Evolutionary conservation across 768 basidiomycete genomes (phyloP).

Genomic region (Lactarius vividus): DNA sequence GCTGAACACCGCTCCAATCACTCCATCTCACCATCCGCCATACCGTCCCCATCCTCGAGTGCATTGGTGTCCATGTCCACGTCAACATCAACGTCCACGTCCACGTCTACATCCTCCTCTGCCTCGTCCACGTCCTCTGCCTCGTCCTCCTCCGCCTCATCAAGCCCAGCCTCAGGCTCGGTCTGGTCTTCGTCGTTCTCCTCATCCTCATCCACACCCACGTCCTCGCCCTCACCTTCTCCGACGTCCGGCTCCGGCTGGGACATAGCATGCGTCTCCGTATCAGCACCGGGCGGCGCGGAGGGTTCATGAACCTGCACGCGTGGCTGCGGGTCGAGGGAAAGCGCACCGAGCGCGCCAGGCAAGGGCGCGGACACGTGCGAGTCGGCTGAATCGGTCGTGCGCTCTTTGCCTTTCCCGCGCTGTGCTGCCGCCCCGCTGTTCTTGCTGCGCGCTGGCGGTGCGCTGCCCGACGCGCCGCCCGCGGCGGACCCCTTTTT

Average conservation of each 20-base stretch:
- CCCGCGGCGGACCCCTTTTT: slow-evolving; percentile 46
- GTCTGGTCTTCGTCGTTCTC: slow-evolving; percentile 14
- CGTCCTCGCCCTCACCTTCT: slow-evolving; percentile 39
- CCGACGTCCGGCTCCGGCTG: slow-evolving; percentile 33
- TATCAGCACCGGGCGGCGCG: slow-evolving; percentile 14
- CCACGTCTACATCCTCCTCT: slow-evolving; percentile 19
- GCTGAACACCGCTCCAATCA: not conserved
- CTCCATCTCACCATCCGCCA: slow-evolving; percentile 12
- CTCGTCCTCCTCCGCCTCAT: slow-evolving; percentile 1
- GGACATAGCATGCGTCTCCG: slow-evolving; percentile 31
- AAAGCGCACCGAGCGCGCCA: slow-evolving; percentile 24
- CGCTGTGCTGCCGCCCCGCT: slow-evolving; percentile 6
- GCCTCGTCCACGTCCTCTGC: slow-evolving; percentile 5
- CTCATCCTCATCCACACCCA: slow-evolving; percentile 32
- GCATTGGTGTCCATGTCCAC: slow-evolving; percentile 10
- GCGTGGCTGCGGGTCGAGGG: slow-evolving; percentile 29
- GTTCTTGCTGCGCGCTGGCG: slow-evolving; percentile 16
- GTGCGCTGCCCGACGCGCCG: slow-evolving; percentile 30
- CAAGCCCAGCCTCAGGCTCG: not conserved
- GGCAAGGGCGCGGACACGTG: slow-evolving; percentile 28
- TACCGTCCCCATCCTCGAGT: slow-evolving; percentile 4
- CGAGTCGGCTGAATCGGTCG: not conserved
- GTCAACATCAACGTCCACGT: slow-evolving; percentile 15
- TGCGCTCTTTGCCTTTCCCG: slow-evolving; percentile 25
- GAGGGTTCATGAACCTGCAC: slow-evolving; percentile 4